Evolutionary conservation across 192 early-diverging fungal species (phyloP), one percentile per base, ranked within the genome.

Genomic region (Podila minutissima): DNA sequence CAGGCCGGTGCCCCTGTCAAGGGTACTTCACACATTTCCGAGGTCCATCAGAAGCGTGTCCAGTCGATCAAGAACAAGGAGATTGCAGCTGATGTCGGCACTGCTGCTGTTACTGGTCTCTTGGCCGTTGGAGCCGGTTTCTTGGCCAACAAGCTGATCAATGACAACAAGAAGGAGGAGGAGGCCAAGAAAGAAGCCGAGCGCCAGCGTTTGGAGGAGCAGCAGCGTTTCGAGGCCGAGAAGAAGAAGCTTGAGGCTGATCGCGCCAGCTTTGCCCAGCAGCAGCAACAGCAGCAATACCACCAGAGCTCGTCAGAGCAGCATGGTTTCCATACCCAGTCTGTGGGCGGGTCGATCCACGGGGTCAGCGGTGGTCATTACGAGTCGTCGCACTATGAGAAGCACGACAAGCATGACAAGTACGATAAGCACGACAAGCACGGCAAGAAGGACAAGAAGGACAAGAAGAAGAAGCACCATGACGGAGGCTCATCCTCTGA

Each of bases 121-220:
- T 58, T 88, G 6, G 85, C 83, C 32, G 19, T 86, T 4, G 87
- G 85, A 37, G 87, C 82, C 33, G 85, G 83, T 51, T 57, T 86
- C 15, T 37, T 84, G 22, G 87, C 83, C 53, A 77, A 86, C 67
- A 86, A 84, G 72, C 29, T 84, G 33, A 74, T 75, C 24, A 65
- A 65, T 22, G 71, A 88, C 19, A 57, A 79, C 10, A 59, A 75
- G 33, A 72, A 74, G 46, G 29, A 81, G 67, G 71, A 73, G 9
- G 58, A 74, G n/a, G 71, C 46, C 8, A 57, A 63, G 13, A 74
- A 66, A 49, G 59, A 74, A 19, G 59, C 66, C 1, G 79, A 70
- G 15, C 20, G 12, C 12, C 49, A 66, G 8, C 20, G n/a, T 24
- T 24, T 64, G 32, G 38, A 28, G 11, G 61, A 69, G 62, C 66